These are phyloP conservation scores for Penicillium turbatum DNA, from an alignment of 495 filamentous ascomycete species.

Conservation along the genomic window DNA sequence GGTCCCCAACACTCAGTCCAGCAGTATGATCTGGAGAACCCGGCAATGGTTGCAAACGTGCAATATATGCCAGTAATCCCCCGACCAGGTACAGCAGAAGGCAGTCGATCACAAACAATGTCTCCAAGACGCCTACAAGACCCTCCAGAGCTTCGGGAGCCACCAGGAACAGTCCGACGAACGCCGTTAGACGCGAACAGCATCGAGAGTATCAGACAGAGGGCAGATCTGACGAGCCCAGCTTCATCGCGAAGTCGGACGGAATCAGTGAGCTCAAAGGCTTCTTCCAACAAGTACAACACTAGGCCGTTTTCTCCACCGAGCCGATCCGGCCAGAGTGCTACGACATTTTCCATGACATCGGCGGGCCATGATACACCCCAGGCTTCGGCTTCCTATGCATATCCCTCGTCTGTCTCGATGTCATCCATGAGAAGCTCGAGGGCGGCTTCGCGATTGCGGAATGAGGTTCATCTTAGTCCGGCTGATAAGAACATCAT, in stretches of 20 bases:
- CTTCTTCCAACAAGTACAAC: slow-evolving; percentile 43
- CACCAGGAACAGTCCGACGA: slow-evolving; percentile 20
- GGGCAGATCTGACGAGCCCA: slow-evolving; percentile 58
- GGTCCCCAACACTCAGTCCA: slow-evolving; percentile 84
- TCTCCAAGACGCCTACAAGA: slow-evolving; percentile 35
- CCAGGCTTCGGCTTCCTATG: slow-evolving; percentile 35
- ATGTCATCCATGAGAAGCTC: slow-evolving; percentile 63
- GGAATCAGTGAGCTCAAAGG: slow-evolving; percentile 54
- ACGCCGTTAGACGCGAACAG: slow-evolving; percentile 41
- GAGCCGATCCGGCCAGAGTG: slow-evolving; percentile 42
- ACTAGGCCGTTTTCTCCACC: slow-evolving; percentile 36
- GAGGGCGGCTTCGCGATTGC: slow-evolving; percentile 64
- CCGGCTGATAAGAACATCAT: slow-evolving; percentile 55
- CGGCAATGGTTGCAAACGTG: slow-evolving; percentile 73
- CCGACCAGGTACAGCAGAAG: slow-evolving; percentile 75
- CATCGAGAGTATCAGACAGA: slow-evolving; percentile 44
- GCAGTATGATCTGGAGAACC: slow-evolving; percentile 87
- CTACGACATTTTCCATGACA: slow-evolving; percentile 44
- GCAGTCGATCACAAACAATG: slow-evolving; percentile 34
- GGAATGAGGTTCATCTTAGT: slow-evolving; percentile 73
- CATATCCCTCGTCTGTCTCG: slow-evolving; percentile 52
- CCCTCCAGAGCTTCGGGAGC: slow-evolving; percentile 36
- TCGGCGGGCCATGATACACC: slow-evolving; percentile 38
- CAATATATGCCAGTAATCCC: slow-evolving; percentile 73
- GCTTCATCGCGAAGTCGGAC: slow-evolving; percentile 59